Conservation (phyloP, 805 yeast species). For the Pichia rugopelliculosa region DNA sequence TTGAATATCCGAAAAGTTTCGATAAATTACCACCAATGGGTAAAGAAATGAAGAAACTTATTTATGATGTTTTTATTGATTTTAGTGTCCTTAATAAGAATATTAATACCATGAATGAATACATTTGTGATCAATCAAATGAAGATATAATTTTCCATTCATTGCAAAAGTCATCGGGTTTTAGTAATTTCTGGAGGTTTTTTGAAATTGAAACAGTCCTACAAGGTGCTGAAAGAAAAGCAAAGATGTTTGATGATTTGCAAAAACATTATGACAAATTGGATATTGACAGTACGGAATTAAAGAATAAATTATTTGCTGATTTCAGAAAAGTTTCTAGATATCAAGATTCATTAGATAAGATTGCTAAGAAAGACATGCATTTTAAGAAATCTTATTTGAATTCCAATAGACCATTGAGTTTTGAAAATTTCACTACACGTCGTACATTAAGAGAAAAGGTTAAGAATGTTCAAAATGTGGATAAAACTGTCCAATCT, state of each 20-base stretch:
- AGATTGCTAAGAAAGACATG: not conserved
- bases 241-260: not conserved
- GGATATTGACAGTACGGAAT: not conserved
- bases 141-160: constrained; percentile 17
- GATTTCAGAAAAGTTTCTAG: constrained; percentile 10
- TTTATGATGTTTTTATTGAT: constrained; percentile 27
- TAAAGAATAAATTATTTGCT: constrained; percentile 6
- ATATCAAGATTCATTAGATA: constrained; percentile 8
- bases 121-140: constrained; percentile 20
- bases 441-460: constrained; percentile 15
- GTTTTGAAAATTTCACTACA: constrained; percentile 16
- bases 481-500: constrained; percentile 18
- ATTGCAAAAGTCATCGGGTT: constrained; percentile 15
- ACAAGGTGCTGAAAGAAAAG: constrained; percentile 7
- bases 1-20: constrained; percentile 18
- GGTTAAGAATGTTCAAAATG: constrained; percentile 7
- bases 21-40: constrained; percentile 13
- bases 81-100: constrained; percentile 22
- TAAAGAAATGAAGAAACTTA: constrained; percentile 22
- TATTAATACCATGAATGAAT: constrained; percentile 14
- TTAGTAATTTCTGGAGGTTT: constrained; percentile 26
- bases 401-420: constrained; percentile 12
- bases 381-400: not conserved
- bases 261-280: not conserved
- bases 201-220: constrained; percentile 21